phyloP scores from a whole-genome alignment of 2,329 filamentous ascomycete genomes.

The Hymenoscyphus salicellus region DNA sequence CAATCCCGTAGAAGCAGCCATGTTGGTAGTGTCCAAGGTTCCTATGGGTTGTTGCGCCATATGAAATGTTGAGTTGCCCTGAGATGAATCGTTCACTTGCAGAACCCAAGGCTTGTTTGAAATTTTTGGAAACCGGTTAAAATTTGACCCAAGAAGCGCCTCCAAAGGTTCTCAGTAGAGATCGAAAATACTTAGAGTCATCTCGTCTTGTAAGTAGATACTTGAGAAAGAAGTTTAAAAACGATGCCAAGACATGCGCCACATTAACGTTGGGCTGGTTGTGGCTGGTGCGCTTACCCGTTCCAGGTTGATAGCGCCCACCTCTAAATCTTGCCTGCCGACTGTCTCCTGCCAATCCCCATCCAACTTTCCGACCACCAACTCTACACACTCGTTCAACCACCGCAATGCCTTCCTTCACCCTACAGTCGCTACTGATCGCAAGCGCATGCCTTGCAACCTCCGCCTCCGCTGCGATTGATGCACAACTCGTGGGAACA shows the following conservation, averaged over 20 bases:
- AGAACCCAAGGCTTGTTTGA: too few relatives aligned
- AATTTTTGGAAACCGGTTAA: too few relatives aligned
- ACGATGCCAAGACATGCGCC: not conserved
- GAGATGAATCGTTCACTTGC: too few relatives aligned
- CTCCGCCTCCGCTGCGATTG: constrained; percentile 40
- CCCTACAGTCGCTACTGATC: constrained; percentile 39
- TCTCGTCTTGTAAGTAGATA: not conserved
- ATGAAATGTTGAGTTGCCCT: too few relatives aligned
- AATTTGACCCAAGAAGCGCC: not conserved
- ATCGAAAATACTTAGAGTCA: not conserved
- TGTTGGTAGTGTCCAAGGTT: constrained; percentile 4
- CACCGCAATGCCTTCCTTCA: constrained; percentile 32
- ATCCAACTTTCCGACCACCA: constrained; percentile 3
- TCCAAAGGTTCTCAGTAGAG: not conserved
- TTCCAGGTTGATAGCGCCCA: not conserved
- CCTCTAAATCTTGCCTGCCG: not conserved
- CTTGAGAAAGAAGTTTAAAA: not conserved
- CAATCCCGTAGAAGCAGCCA: constrained; percentile 42
- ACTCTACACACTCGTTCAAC: not conserved
- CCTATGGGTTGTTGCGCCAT: not conserved
- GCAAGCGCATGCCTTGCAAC: constrained; percentile 29
- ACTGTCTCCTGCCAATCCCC: not conserved
- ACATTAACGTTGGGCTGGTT: not conserved
- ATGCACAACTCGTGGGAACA: constrained; percentile 60
- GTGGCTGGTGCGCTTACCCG: not conserved